phyloP scores from a whole-genome alignment of 805 yeast species.

The Barnettozyma populi region DNA sequence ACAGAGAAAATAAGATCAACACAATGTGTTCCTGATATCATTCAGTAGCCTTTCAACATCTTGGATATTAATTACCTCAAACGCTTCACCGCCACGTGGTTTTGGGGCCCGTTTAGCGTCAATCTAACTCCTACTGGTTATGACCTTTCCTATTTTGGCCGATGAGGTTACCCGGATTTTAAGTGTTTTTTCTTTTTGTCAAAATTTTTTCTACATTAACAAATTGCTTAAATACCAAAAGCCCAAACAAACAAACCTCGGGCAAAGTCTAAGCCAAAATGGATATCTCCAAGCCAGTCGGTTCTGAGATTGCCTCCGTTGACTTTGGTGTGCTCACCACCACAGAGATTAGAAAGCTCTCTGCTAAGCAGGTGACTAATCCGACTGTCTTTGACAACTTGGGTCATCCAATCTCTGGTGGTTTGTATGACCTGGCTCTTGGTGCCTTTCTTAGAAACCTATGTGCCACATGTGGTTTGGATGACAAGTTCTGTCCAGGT shows the following conservation, averaged over 20 bases:
- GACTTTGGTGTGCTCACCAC: slow-evolving; percentile 84
- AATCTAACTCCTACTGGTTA: not conserved
- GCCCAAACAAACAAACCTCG: not conserved
- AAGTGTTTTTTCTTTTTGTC: slow-evolving; percentile 1
- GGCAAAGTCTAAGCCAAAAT: slow-evolving; percentile 32
- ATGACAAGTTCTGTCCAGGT: slow-evolving; percentile 93
- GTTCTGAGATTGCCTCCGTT: slow-evolving; percentile 87
- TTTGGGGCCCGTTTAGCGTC: no score
- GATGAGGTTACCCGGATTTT: slow-evolving; percentile 16
- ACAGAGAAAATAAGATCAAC: not conserved
- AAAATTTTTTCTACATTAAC: slow-evolving; percentile 3
- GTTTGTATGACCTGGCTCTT: slow-evolving; percentile 88
- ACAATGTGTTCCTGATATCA: no score
- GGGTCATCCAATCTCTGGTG: slow-evolving; percentile 93
- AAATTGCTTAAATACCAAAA: not conserved
- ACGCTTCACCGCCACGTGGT: no score
- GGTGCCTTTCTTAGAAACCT: slow-evolving; percentile 89
- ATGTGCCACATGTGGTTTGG: slow-evolving; percentile 92
- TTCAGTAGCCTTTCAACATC: no score
- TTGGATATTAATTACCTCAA: no score
- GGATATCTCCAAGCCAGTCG: slow-evolving; percentile 97
- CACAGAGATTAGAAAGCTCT: slow-evolving; percentile 75
- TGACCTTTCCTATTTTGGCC: slow-evolving; percentile 3
- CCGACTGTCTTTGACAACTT: slow-evolving; percentile 94
- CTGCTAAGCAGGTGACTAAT: slow-evolving; percentile 93